These are phyloP conservation scores for Malus orientalis DNA, from an alignment of 306 rosid genomes.

Conservation along the genomic window DNA sequence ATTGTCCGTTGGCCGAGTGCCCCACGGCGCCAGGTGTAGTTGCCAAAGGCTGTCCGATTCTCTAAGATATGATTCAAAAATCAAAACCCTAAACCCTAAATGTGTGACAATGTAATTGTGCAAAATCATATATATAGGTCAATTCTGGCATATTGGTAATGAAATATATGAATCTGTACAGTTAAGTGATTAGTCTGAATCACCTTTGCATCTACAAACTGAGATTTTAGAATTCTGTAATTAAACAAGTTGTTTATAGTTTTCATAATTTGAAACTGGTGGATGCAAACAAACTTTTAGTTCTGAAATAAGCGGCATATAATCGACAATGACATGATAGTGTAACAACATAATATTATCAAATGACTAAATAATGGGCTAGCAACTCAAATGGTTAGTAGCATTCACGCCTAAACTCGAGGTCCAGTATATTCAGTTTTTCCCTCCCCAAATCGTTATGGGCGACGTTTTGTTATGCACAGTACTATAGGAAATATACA, in stretches of 20 bases:
- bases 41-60: conserved; percentile 44
- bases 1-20: conserved; percentile 49
- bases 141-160: not conserved
- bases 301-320: not conserved
- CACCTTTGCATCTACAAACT: too few relatives aligned
- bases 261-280: not conserved
- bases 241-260: not conserved
- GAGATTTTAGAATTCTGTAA: too few relatives aligned
- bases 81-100: not conserved
- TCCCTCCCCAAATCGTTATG: too few relatives aligned
- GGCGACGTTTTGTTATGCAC: too few relatives aligned
- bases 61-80: not conserved
- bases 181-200: not conserved
- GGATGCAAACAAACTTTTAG: not conserved
- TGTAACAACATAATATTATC: not conserved
- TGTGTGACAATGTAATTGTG: not conserved
- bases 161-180: not conserved
- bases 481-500: not conserved
- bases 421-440: too few relatives aligned
- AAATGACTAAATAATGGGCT: not conserved
- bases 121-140: not conserved
- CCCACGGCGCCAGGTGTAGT: conserved; percentile 63
- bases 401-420: too few relatives aligned
- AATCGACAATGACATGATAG: not conserved
- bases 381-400: not conserved